Base-by-base conservation (phyloP, 805 yeast species). In the Saturnispora serradocipensis region DNA sequence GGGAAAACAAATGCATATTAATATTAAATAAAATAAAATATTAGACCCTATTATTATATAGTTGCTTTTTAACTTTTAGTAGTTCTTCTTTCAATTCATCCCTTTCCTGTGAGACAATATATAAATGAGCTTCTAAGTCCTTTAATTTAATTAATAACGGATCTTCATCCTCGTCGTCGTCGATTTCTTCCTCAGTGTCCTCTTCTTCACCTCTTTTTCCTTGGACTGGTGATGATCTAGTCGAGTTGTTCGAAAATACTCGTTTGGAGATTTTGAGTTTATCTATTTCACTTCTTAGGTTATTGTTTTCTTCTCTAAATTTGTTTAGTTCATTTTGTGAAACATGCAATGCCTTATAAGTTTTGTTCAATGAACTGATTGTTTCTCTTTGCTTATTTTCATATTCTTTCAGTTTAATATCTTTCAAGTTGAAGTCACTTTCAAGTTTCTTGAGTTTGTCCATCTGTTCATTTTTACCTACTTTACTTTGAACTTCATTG, bases 41-140 rank as follows among this genome's bases (percentile, higher is more conserved):
- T 32, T 36, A 32, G 18, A 47, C 50, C 15, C 35, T 32, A 6
- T 20, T 43, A 66, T 54, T 58, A 49, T 52, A 63, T 53, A 84
- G 66, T 58, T 77, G 78, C 63, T 84, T 84, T 67, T 84, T 83
- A 62, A 84, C 68, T 0, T 71, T 59, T 32, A 79, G 63, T 15
- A 82, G 77, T 53, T 75, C 81, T 22, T 80, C 84, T 61, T 80
- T 83, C 64, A 86, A 71, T 59, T 82, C 85, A 61, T 88, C 93
- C 57, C 95, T 76, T 67, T 88, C 97, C 67, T 88, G 91, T 60
- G 81, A 82, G 57, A 84, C 76, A 51, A 88, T 85, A 60, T 77
- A 84, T 57, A 88, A 71, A 63, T 88, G 95, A 4, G 96, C 96
- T 61, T 87, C 86, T 59, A 88, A 69, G 59, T 88, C 96, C 59